These are phyloP conservation scores for Allantophomopsis cytisporea DNA, from an alignment of 2,329 filamentous ascomycete genomes.

Conservation along the genomic window DNA sequence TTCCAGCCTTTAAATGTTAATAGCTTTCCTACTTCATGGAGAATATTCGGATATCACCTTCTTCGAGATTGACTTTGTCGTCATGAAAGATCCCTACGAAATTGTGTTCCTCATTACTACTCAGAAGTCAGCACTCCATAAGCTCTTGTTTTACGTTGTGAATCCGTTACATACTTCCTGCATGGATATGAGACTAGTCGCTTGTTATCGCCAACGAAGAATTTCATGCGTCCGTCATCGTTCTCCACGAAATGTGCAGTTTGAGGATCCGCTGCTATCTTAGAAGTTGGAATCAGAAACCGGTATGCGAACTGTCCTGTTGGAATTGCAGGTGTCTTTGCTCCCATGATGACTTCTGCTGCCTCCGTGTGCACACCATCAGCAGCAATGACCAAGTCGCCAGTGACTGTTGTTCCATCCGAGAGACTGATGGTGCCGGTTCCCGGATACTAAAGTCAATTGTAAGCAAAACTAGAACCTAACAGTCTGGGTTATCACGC, in stretches of 20 bases:
- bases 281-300: constrained; percentile 18
- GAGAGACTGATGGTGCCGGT: constrained; percentile 5
- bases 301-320: constrained; percentile 17
- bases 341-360: constrained; percentile 7
- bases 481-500: too few species aligned
- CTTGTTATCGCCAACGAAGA: constrained; percentile 9
- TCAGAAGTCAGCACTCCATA: neutral
- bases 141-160: too few species aligned
- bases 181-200: constrained; percentile 13
- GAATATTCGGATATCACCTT: constrained; percentile 2
- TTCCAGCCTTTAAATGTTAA: constrained; percentile 8
- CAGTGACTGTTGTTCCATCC: constrained; percentile 15
- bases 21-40: too few species aligned
- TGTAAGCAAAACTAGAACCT: too few species aligned
- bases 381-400: constrained; percentile 21
- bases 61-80: constrained; percentile 3
- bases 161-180: constrained; percentile 8
- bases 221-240: constrained; percentile 11
- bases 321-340: constrained; percentile 6
- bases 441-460: too few species aligned
- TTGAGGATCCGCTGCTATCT: constrained; percentile 16
- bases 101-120: constrained; percentile 5
- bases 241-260: constrained; percentile 16
- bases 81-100: constrained; percentile 10
- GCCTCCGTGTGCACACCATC: constrained; percentile 18